Base-by-base conservation (phyloP, 345 rosid genomes). In the Camelina neglecta region DNA sequence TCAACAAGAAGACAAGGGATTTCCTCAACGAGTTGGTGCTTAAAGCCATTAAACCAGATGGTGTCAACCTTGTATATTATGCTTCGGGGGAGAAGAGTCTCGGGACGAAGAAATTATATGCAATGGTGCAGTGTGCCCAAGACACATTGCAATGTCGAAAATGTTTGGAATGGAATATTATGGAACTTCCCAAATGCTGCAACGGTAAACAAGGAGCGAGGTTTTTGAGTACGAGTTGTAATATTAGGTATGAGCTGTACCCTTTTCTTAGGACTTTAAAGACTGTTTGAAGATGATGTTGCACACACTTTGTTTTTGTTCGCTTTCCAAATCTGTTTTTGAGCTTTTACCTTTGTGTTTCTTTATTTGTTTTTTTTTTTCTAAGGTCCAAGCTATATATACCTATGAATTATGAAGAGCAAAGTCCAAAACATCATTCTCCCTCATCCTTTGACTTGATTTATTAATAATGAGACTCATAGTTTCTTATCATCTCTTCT, bases 221-320 rank as follows among this genome's bases (percentile, higher is more conserved):
- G 48, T 3, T 4, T 65, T 60, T 60, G 45, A 5, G 26, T 60
- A 10, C 33, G 71, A 69, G 33, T 33, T 6, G 84, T 24, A 26
- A 8, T 60, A 1, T 60, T 9, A 35, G 64, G n/a, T 60, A 60
- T 36, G 64, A 60, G 54, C 13, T 64, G 2, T 64, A 64, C 13
- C 69, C 53, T 23, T 64, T 44, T 60, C 45, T 60, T 16, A 4
- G 85, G 80, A 63, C 45, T 69, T 11, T 88, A 77, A 11, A 8
- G 11, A 48, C 10, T 53, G 8, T 5, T 45, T 45, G 31, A 21
- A 1, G 15, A 21, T 50, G 8, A 67, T 35, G 33, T 33, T 10
- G 47, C 49, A 45, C 7, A 45, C 18, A 45, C 3, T 45, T 45
- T 13, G 7, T 13, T 45, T 26, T 13, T 45, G 18, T 44, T 13